Percentiles rank a stretch among this genome's conserved stretches.
phyloP scores from a whole-genome alignment of 179 eudicot species.

The Patellifolia procumbens region DNA sequence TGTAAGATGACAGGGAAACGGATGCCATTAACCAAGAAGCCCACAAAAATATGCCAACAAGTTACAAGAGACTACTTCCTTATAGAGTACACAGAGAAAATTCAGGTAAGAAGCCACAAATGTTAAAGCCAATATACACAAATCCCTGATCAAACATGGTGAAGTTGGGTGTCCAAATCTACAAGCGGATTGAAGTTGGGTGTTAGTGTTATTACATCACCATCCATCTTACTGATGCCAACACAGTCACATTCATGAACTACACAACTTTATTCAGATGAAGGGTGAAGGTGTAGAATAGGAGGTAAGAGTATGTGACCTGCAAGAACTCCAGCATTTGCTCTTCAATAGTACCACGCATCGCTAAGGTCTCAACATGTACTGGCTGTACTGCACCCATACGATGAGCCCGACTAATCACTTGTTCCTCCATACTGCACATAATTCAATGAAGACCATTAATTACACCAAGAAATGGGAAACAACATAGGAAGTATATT shows the following conservation, averaged over 20 bases:
- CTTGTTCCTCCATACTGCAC: conserved; percentile 96
- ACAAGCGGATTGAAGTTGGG: neutral
- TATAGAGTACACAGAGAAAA: neutral
- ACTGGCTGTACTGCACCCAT: conserved; percentile 98
- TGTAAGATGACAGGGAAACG: neutral
- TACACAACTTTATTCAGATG: neutral
- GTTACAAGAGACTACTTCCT: neutral
- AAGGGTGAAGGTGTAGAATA: neutral
- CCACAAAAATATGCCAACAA: neutral
- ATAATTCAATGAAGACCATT: conserved; percentile 9
- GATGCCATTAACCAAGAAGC: neutral
- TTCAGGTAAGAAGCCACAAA: neutral
- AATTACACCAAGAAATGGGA: conserved; percentile 8
- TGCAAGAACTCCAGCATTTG: conserved; percentile 92
- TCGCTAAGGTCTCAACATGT: conserved; percentile 90
- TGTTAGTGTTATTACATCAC: neutral
- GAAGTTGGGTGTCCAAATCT: neutral
- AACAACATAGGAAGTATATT: neutral
- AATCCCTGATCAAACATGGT: neutral
- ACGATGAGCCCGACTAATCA: conserved; percentile 99
- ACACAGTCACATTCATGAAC: neutral
- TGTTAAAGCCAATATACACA: neutral
- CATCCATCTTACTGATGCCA: neutral
- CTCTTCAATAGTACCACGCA: conserved; percentile 97
- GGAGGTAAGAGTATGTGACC: conserved; percentile 38